Base-by-base conservation (phyloP, 106 monocot species). In the Acorus calamus region DNA sequence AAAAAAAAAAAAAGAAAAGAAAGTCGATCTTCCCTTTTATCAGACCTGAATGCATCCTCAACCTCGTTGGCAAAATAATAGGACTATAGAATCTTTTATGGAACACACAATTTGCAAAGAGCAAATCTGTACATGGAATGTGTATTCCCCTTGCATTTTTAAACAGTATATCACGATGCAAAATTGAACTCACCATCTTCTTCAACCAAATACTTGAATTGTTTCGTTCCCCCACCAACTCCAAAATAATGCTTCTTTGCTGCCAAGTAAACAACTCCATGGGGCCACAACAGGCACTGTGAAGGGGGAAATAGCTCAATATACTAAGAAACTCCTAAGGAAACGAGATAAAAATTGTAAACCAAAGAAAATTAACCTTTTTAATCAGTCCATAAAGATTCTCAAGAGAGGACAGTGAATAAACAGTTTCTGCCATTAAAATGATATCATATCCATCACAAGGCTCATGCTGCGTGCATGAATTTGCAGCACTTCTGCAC, bases 241-340 rank as follows among this genome's bases (percentile, higher is more conserved):
- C 96, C 96, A 79, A 91, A 96, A 61, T 96, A 96, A 66, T 96
- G 85, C 69, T 96, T 96, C 78, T 96, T 96, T 68, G 87, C 91
- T 44, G 96, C 91, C 82, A 96, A 65, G 73, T 91, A 96, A 59
- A 85, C 76, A 49, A 83, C 78, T 71, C 94, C 90, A 56, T 64
- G 49, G 55, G 80, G 69, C 9, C 42, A 69, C 44, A 50, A 11
- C 60, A 96, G 8, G 61, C 84, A 85, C 96, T 94, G 75, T 46
- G 70, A 4, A 73, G 45, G 60, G 4, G 5, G 56, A 42, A 53
- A 11, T 13, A 11, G 11, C 9, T 14, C 49, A 14, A 64, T 11
- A 12, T 49, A 12, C 11, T 7, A 14, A 64, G 14, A 64, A 45
- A 6, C 3, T 14, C 4, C 2, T 7, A 50, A 14, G 1, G 7